These are phyloP conservation scores for Collybia nuda DNA, from an alignment of 768 basidiomycete genomes.

Conservation along the genomic window DNA sequence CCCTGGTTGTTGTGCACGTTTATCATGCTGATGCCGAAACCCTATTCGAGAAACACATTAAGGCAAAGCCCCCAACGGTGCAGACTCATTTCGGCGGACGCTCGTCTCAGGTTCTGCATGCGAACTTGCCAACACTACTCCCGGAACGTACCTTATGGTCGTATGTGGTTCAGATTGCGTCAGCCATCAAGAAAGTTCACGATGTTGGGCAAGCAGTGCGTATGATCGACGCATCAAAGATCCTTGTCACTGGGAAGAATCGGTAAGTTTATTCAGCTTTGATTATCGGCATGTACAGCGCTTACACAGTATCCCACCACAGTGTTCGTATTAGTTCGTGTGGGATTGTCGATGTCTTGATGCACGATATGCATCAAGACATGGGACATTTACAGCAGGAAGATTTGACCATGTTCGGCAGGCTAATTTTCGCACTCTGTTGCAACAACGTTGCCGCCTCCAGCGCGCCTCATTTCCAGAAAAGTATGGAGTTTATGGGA, in stretches of 20 bases:
- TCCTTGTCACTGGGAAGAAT: slow-evolving; percentile 88
- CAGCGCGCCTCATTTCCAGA: slow-evolving; percentile 59
- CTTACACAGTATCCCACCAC: background rate
- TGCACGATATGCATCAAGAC: slow-evolving; percentile 69
- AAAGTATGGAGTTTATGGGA: slow-evolving; percentile 75
- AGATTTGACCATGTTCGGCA: slow-evolving; percentile 84
- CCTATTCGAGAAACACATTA: slow-evolving; percentile 76
- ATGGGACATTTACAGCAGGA: slow-evolving; percentile 73
- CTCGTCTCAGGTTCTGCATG: slow-evolving; percentile 19
- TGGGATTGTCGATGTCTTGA: slow-evolving; percentile 83
- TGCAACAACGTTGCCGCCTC: slow-evolving; percentile 64
- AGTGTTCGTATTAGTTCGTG: slow-evolving; percentile 88
- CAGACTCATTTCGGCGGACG: slow-evolving; percentile 20
- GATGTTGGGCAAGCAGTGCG: slow-evolving; percentile 77
- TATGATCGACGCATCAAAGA: slow-evolving; percentile 82
- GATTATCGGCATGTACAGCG: background rate
- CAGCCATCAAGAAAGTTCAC: slow-evolving; percentile 85
- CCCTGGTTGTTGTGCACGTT: slow-evolving; percentile 88
- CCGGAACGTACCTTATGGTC: slow-evolving; percentile 89
- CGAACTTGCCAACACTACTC: slow-evolving; percentile 35
- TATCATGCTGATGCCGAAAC: slow-evolving; percentile 86
- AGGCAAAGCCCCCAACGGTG: slow-evolving; percentile 41
- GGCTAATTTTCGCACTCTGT: slow-evolving; percentile 77
- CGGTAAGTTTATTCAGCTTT: slow-evolving; percentile 42
- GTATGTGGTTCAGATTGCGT: slow-evolving; percentile 87